Evolutionary conservation across 1,284 basidiomycete species (phyloP), one percentile per base, ranked within the genome.

Genomic region (Rhodotorula mucilaginosa): DNA sequence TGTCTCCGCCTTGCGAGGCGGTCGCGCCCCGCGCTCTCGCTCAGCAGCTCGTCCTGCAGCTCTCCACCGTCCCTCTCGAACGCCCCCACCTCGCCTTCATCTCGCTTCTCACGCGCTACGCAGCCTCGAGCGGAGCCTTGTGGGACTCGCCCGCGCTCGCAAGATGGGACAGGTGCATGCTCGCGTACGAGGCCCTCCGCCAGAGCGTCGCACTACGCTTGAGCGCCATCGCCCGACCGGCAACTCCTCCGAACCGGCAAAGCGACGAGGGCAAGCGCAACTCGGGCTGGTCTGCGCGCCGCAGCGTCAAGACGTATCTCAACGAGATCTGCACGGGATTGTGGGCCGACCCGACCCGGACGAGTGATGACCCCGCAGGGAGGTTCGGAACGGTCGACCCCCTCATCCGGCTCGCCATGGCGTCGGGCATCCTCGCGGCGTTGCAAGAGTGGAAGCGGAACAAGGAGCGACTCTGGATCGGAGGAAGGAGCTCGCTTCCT

Each of bases 361-460:
- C 51, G 29, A 56, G 10, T 58, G 51, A 29, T 12, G 54, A 19
- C 49, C 46, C 18, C 39, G 26, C 26, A 51, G 26, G 54, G 26
- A 29, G 39, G 39, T 56, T 56, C 34, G 59, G 63, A 18, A 31
- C 34, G 34, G 63, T 64, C 44, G 63, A 68, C 23, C 74, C 74
- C 48, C 46, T 70, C 34, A 61, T 68, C 10, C 51, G 69, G 39
- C 39, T 76, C 13, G 56, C 77, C 5, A 18, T 75, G 10, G 49
- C 64, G 5, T 67, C 65, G 6, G 77, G 67, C 8, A 61, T 65
- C 16, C 66, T 77, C 15, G 58, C 60, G 6, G 76, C 66, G 18
- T 51, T 78, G 56, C 77, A 77, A 49, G 69, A 69, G n/a, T 65
- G 71, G 64, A 74, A 76, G 67, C 21, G 64, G n/a, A 48, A 67